Evolutionary conservation across 164 flowering plant genomes (phyloP).

Genomic region (Chloranthus sessilifolius): DNA sequence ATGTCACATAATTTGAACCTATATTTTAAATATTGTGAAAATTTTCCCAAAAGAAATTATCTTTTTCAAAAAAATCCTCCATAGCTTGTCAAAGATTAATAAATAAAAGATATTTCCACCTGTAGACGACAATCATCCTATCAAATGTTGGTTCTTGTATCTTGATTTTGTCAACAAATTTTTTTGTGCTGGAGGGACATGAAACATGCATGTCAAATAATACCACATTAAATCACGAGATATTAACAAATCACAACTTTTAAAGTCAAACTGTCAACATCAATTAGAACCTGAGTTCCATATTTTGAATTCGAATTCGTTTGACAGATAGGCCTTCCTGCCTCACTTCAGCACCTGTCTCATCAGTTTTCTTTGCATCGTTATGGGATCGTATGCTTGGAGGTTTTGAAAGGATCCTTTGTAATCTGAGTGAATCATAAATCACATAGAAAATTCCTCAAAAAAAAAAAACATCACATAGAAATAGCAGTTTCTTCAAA

Average conservation of each 20-base stretch:
- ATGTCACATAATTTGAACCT: no score
- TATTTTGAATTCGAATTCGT: constrained; percentile 75
- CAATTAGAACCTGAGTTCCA: constrained; percentile 63
- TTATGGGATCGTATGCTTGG: constrained; percentile 26
- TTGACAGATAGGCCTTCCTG: constrained; percentile 57
- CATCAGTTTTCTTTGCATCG: constrained; percentile 69
- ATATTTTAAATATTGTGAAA: no score
- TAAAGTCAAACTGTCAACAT: neutral
- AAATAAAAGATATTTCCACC: no score
- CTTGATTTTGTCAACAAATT: constrained; percentile 58
- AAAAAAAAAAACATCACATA: no score
- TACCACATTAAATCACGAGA: no score
- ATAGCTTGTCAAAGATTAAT: no score
- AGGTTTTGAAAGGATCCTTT: constrained; percentile 38
- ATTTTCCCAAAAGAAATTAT: no score
- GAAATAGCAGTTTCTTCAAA: no score
- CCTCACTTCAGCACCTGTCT: constrained; percentile 32
- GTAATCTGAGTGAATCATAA: constrained; percentile 44
- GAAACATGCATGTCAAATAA: no score
- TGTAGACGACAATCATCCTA: constrained; percentile 89
- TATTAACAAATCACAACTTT: no score
- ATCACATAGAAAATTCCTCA: no score
- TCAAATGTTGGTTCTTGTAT: constrained; percentile 98
- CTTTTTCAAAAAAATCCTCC: no score
- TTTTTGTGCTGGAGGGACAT: constrained; percentile 38